These are phyloP conservation scores for Quambalaria eucalypti DNA, from an alignment of 1,284 basidiomycete species.

Conservation along the genomic window DNA sequence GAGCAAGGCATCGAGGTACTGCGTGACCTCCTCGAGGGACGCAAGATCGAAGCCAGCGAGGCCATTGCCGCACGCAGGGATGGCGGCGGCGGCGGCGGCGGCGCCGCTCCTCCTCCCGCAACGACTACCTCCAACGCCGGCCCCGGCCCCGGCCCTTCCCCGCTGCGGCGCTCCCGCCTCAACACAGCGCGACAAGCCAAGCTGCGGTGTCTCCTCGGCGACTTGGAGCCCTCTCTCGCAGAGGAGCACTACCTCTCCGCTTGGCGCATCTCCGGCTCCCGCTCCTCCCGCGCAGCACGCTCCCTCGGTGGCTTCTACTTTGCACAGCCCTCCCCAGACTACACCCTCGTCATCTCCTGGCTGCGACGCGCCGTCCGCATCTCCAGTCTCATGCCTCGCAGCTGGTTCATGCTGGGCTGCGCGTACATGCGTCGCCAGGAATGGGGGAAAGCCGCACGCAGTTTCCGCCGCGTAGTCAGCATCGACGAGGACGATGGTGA, in stretches of 20 bases:
- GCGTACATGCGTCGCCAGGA: conserved; percentile 65
- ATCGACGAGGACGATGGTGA: conserved; percentile 94
- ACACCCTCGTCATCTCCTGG: conserved; percentile 59
- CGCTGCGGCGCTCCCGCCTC: conserved; percentile 45
- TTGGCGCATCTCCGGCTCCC: conserved; percentile 69
- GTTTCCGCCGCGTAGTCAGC: conserved; percentile 74
- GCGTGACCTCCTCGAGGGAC: conserved; percentile 33
- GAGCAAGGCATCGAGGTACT: conserved; percentile 39
- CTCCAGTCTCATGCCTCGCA: conserved; percentile 74
- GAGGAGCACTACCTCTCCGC: conserved; percentile 69
- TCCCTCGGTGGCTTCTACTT: conserved; percentile 80
- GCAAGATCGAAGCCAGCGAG: conserved; percentile 37
- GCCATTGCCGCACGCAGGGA: conserved; percentile 15
- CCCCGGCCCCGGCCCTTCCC: not conserved
- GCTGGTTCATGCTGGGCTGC: conserved; percentile 95
- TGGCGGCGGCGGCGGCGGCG: not conserved
- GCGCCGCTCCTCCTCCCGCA: not conserved
- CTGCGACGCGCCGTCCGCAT: conserved; percentile 65
- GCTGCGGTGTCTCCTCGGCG: conserved; percentile 89
- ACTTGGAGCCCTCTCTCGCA: conserved; percentile 63
- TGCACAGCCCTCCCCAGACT: conserved; percentile 55
- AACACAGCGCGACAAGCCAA: conserved; percentile 68
- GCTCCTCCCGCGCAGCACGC: conserved; percentile 79
- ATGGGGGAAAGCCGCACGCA: conserved; percentile 69
- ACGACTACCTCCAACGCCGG: not conserved